A percentile compares a stretch with the other conserved stretches of the same genome.
These are phyloP conservation scores for Neonectria coccinea DNA, from an alignment of 2,329 filamentous ascomycete genomes.

Conservation along the genomic window DNA sequence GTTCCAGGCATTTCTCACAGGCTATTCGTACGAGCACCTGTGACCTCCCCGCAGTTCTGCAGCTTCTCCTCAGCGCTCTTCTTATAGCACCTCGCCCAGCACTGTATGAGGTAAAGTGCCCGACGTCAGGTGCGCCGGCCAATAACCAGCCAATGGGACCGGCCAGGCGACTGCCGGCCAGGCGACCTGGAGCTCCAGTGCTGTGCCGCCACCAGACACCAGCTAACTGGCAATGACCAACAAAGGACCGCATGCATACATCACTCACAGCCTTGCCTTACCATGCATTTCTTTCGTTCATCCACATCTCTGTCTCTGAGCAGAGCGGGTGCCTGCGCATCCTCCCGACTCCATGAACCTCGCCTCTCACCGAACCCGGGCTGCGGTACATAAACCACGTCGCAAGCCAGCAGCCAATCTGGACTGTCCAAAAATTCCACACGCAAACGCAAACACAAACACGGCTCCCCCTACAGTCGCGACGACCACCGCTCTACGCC, in stretches of 20 bases:
- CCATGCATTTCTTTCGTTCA: conserved; percentile 31
- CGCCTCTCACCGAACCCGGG: neutral
- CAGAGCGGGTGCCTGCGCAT: conserved; percentile 14
- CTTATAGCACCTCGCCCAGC: conserved; percentile 9
- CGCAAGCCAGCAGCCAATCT: neutral
- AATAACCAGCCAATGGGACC: conserved; percentile 30
- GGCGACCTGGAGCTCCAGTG: conserved; percentile 8
- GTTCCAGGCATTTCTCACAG: neutral
- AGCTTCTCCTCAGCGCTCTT: neutral
- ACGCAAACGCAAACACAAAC: neutral
- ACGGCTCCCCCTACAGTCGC: conserved; percentile 1
- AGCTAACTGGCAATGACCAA: conserved; percentile 23
- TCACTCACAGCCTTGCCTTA: conserved; percentile 38
- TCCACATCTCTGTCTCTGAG: conserved; percentile 9
- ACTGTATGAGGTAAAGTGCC: conserved; percentile 4
- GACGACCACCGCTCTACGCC: conserved; percentile 5
- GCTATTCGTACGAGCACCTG: neutral
- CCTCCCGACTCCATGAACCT: conserved; percentile 19
- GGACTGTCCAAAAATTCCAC: neutral
- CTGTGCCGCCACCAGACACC: conserved; percentile 18
- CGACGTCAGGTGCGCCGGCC: conserved; percentile 32
- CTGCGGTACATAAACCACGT: conserved; percentile 3
- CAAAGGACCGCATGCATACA: conserved; percentile 18
- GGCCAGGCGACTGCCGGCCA: conserved; percentile 27
- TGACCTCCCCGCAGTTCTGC: neutral